Base-by-base conservation (phyloP, 2,329 filamentous ascomycete genomes). In the Ilyonectria destructans region DNA sequence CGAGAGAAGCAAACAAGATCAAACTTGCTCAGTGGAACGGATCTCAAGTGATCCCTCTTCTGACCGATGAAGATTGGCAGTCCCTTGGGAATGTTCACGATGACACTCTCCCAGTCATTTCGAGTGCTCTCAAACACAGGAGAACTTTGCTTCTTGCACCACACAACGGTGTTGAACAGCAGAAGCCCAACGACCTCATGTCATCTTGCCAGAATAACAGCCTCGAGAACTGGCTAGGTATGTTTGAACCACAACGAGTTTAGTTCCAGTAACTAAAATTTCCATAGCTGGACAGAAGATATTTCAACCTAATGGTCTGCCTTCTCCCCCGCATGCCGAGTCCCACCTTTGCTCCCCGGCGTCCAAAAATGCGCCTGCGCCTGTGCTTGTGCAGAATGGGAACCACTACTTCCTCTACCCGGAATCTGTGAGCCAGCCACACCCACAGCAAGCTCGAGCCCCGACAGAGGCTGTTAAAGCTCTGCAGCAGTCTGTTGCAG, bases 181-280 rank as follows among this genome's bases (percentile, higher is more conserved):
- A 60, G 61, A 72, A 65, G 33, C 77, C 74, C 7, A 73, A 67
- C 43, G 78, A 78, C 37, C 64, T 81, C 3, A 57, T 73, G 54
- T 63, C 73, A 29, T 79, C 78, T 9, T 77, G 73, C 37, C 61
- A 66, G 7, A 71, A 67, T 4, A 67, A 77, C 12, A 73, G 65
- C 17, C 65, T 82, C 3, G 75, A 82, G 37, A 80, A 81, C 60
- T 83, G 82, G 82, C 74, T 83, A 43, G 76, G 82, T 83, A 72
- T 70, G 79, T 23, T 17, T 26, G 19, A 40, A 6, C 4, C 6
- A 17, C 7, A 17, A 21, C 9, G 1, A 4, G 6, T 35, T 26
- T 21, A 19, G 46, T 2, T 7, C 12, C 6, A 45, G 69, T 6
- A 40, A 56, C 62, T 77, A 45, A 80, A 49, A 19, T 35, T 37